A percentile compares a stretch with the other conserved stretches of the same genome.
These are phyloP conservation scores for Rosa lucieae DNA, from an alignment of 306 rosid species.

Conservation along the genomic window DNA sequence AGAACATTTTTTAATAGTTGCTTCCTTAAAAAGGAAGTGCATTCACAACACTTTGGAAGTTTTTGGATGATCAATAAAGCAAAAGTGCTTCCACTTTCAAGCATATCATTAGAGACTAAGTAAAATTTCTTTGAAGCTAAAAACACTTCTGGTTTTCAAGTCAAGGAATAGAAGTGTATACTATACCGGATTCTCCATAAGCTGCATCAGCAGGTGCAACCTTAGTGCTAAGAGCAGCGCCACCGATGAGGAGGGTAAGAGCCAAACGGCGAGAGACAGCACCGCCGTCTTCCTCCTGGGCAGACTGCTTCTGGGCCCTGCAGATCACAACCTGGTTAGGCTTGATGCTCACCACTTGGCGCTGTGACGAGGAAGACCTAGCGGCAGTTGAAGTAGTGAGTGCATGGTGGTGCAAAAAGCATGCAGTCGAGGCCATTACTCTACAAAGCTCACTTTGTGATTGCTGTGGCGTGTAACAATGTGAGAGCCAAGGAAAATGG, in stretches of 20 bases:
- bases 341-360: constrained; percentile 49
- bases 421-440: constrained; percentile 78
- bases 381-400: constrained; percentile 44
- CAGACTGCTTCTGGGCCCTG: constrained; percentile 76
- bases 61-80: neutral
- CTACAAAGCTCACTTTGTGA: neutral
- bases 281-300: constrained; percentile 39
- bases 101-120: neutral
- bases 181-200: constrained; percentile 84
- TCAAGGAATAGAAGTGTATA: neutral
- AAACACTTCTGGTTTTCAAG: neutral
- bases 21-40: neutral
- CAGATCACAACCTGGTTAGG: constrained; percentile 55
- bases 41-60: neutral
- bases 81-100: neutral
- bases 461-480: constrained; percentile 1
- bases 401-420: constrained; percentile 87
- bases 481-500: constrained; percentile 30
- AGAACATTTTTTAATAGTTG: neutral
- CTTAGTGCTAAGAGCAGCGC: constrained; percentile 83
- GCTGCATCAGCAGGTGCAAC: constrained; percentile 96
- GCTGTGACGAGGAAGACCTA: constrained; percentile 45
- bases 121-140: neutral
- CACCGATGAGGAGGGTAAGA: constrained; percentile 77
- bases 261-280: constrained; percentile 79